Percentiles rank a stretch among this genome's conserved stretches.
These are phyloP conservation scores for Carex sylvatica DNA, from an alignment of 202 grass and related monocot genomes.

Conservation along the genomic window DNA sequence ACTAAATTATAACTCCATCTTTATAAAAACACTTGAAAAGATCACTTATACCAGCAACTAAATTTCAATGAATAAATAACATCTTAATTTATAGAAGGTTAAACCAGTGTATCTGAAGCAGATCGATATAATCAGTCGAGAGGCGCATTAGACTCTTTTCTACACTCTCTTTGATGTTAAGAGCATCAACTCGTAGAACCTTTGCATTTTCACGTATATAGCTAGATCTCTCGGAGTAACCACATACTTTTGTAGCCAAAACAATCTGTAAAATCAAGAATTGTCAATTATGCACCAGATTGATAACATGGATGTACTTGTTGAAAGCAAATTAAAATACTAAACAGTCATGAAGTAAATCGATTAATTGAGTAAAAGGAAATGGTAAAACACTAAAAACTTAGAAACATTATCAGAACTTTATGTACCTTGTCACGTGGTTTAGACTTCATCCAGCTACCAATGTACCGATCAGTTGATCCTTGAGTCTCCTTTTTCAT, in stretches of 20 bases:
- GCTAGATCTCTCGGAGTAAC: slow-evolving; percentile 49
- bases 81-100: background rate
- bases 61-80: background rate
- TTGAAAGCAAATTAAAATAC: slow-evolving; percentile 1
- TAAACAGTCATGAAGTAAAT: background rate
- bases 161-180: slow-evolving; percentile 90
- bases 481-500: slow-evolving; percentile 74
- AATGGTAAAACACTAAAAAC: background rate
- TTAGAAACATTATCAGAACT: background rate
- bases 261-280: slow-evolving; percentile 48
- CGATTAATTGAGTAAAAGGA: background rate
- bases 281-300: background rate
- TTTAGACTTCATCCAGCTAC: slow-evolving; percentile 86
- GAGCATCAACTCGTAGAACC: slow-evolving; percentile 62
- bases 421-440: slow-evolving; percentile 70
- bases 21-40: background rate
- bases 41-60: background rate
- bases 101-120: slow-evolving; percentile 99
- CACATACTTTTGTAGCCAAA: slow-evolving; percentile 87
- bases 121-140: slow-evolving; percentile 90
- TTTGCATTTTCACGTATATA: slow-evolving; percentile 63
- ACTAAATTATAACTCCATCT: background rate
- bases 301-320: background rate
- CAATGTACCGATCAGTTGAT: slow-evolving; percentile 75
- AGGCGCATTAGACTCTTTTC: slow-evolving; percentile 91